Conservation (phyloP, 1,139 yeast species). For the Saccharomycopsis phalli region DNA sequence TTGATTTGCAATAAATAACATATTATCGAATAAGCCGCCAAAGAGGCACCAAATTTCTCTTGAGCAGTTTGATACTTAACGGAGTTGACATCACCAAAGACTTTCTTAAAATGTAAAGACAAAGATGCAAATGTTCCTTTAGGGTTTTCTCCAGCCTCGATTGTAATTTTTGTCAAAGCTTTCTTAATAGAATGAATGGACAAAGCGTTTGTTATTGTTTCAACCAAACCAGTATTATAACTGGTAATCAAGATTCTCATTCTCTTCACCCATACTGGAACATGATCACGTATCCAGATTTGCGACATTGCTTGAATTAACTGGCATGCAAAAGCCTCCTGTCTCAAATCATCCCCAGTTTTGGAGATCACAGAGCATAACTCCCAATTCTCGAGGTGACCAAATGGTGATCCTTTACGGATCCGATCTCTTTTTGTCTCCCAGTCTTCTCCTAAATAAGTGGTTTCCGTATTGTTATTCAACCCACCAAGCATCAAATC, state of each 20-base stretch:
- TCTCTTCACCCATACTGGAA: slow-evolving; percentile 80
- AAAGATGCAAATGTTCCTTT: slow-evolving; percentile 64
- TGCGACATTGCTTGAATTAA: slow-evolving; percentile 76
- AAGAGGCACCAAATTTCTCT: slow-evolving; percentile 69
- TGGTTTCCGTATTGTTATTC: slow-evolving; percentile 31
- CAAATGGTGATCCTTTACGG: slow-evolving; percentile 65
- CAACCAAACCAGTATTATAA: slow-evolving; percentile 84
- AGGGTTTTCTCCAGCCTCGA: slow-evolving; percentile 54
- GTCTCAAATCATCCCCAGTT: slow-evolving; percentile 91
- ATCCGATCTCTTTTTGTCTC: slow-evolving; percentile 69
- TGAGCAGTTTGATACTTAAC: slow-evolving; percentile 61
- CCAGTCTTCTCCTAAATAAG: slow-evolving; percentile 91
- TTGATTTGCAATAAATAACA: slow-evolving; percentile 86
- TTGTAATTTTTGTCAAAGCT: slow-evolving; percentile 70
- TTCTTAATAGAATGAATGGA: slow-evolving; percentile 91
- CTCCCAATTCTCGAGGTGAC: slow-evolving; percentile 89
- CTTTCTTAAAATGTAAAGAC: slow-evolving; percentile 63
- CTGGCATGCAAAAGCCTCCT: slow-evolving; percentile 97
- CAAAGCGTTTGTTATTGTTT: slow-evolving; percentile 88
- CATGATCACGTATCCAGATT: slow-evolving; percentile 63
- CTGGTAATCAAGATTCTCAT: slow-evolving; percentile 91
- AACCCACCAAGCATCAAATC: slow-evolving; percentile 77
- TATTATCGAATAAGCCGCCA: slow-evolving; percentile 83
- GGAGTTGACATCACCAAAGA: slow-evolving; percentile 57
- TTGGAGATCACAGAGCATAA: slow-evolving; percentile 90